Conservation (phyloP, 2,329 filamentous ascomycete species). For the Sporothrix brunneoviolacea region DNA sequence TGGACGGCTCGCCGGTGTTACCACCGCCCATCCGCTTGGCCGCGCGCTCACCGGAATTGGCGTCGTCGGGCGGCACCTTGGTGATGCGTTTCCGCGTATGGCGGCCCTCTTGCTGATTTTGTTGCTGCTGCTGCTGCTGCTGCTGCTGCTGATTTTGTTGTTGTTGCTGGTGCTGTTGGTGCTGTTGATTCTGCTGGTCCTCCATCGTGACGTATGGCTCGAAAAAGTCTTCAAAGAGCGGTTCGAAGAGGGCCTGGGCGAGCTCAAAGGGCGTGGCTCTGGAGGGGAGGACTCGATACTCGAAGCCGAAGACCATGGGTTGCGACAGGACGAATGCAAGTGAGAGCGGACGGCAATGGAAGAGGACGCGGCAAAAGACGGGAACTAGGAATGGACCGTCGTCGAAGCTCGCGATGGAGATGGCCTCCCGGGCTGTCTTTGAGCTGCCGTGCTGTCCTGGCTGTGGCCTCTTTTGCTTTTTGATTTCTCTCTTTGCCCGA, state of each 20-base stretch:
- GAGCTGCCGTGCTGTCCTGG: not conserved
- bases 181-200: not conserved
- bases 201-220: not conserved
- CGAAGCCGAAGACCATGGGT: not conserved
- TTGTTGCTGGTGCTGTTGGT: not conserved
- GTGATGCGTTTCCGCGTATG: slow-evolving; percentile 4
- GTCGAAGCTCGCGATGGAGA: too few species aligned
- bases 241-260: not conserved
- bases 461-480: not conserved
- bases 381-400: too few species aligned
- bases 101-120: not conserved
- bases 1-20: not conserved
- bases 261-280: not conserved
- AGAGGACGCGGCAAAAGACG: too few species aligned
- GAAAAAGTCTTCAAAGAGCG: not conserved
- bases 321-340: not conserved
- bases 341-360: too few species aligned
- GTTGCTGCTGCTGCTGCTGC: not conserved
- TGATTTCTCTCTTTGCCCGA: not conserved
- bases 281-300: not conserved
- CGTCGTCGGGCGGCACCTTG: not conserved
- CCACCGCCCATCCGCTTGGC: not conserved
- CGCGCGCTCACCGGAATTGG: not conserved
- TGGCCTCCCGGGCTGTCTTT: not conserved
- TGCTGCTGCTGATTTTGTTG: not conserved